Base-by-base conservation (phyloP, 2,329 filamentous ascomycete genomes). In the Pyricularia sp. region DNA sequence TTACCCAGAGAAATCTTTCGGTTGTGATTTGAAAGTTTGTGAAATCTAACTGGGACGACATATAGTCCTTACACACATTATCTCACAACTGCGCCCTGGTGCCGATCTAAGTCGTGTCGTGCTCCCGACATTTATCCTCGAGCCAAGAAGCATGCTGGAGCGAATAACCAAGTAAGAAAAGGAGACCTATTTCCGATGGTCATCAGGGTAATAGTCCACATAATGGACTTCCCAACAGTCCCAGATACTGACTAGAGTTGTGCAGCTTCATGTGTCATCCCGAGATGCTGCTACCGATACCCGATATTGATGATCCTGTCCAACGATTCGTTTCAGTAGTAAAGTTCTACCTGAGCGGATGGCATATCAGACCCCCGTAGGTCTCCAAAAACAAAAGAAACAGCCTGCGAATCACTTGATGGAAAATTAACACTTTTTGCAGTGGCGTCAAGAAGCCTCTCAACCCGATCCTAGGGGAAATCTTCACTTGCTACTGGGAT, bases 391-490 rank as follows among this genome's bases (percentile, higher is more conserved):
- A 19, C 19, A 22, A 30, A 16, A 31, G 55, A 59, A 59, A 2
- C 24, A 59, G 13, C 24, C 5, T 6, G 4, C 24, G 10, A 16
- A 19, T 19, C 28, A 28, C 6, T 59, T 8, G 6, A 57, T n/a
- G 6, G 16, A 35, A 28, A 4, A 44, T 40, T 53, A 26, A 62
- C 8, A 26, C 30, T 33, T 10, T 72, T 74, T 66, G 73, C 68
- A 96, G 92, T 70, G 94, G 94, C 67, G 94, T 99, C 71, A 99
- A 99, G 82, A 99, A 99, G 75, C 94, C 94, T 59, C 80, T 99
- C 68, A 99, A 99, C 75, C 94, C 94, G 1, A 93, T 99, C 67
- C 85, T 99, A 24, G 94, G 94, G 73, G 94, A 99, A 78, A 89
- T 89, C 60, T 97, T 93, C 74, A 93, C 91, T 64, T 93, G 93